Evolutionary conservation across 2,329 filamentous ascomycete species (phyloP).

Genomic region (Pseudonectria buxi): DNA sequence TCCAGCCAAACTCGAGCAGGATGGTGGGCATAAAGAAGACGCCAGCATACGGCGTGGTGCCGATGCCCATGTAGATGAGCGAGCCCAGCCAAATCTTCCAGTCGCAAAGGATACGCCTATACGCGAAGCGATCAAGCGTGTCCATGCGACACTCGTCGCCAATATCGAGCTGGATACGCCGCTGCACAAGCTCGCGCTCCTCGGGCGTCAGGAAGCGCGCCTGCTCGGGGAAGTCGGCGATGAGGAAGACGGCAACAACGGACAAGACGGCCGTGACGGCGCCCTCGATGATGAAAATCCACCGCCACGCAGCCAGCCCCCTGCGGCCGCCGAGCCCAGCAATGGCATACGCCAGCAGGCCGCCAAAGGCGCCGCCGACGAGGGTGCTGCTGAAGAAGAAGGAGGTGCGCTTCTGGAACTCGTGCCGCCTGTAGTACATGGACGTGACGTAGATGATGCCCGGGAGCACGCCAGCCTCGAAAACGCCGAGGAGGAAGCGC

Average conservation of each 20-base stretch:
- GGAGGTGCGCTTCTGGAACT: constrained; percentile 40
- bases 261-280: constrained; percentile 15
- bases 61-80: constrained; percentile 30
- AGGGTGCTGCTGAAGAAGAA: constrained; percentile 37
- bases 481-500: constrained; percentile 33
- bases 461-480: constrained; percentile 31
- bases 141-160: constrained; percentile 43
- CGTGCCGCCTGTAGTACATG: constrained; percentile 43
- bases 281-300: constrained; percentile 30
- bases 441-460: constrained; percentile 39
- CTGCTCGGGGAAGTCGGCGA: constrained; percentile 21
- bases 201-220: constrained; percentile 38
- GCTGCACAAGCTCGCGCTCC: constrained; percentile 36
- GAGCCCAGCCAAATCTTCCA: constrained; percentile 38
- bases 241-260: constrained; percentile 16
- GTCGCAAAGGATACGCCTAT: constrained; percentile 39
- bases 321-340: constrained; percentile 35
- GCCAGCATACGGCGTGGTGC: constrained; percentile 39
- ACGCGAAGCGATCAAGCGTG: constrained; percentile 40
- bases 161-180: constrained; percentile 34
- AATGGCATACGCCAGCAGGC: constrained; percentile 43
- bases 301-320: constrained; percentile 41
- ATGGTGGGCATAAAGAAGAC: constrained; percentile 34
- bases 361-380: constrained; percentile 37
- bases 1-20: constrained; percentile 29